Evolutionary conservation across 2,329 filamentous ascomycete genomes (phyloP).

Genomic region (Parasarocladium wereldwijsianum): DNA sequence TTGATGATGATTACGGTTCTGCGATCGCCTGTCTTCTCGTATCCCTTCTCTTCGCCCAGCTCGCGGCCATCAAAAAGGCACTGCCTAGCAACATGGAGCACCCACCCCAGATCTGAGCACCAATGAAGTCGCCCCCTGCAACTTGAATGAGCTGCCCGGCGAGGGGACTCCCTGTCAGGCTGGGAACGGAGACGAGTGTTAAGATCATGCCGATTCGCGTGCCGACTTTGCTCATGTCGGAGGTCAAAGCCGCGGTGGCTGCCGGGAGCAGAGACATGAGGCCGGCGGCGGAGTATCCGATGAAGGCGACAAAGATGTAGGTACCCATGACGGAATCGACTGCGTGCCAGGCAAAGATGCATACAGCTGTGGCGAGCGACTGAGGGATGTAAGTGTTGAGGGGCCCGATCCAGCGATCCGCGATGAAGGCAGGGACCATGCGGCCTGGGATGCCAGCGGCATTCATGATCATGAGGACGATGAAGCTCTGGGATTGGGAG

Average conservation of each 20-base stretch:
- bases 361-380: conserved; percentile 29
- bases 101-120: conserved; percentile 33
- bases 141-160: conserved; percentile 34
- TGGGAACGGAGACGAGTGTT: conserved; percentile 37
- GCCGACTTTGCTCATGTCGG: conserved; percentile 37
- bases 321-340: conserved; percentile 18
- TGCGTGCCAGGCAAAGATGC: conserved; percentile 36
- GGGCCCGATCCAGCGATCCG: conserved; percentile 36
- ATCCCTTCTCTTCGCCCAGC: conserved; percentile 1
- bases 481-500: conserved; percentile 34
- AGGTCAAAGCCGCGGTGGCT: conserved; percentile 26
- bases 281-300: conserved; percentile 48
- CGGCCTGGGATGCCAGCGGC: conserved; percentile 41
- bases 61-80: neutral
- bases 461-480: conserved; percentile 45
- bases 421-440: conserved; percentile 37
- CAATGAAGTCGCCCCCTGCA: conserved; percentile 22
- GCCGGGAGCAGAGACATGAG: conserved; percentile 55
- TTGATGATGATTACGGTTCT: too few species aligned
- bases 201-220: conserved; percentile 47
- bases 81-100: conserved; percentile 1
- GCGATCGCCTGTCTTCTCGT: neutral
- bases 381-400: conserved; percentile 40
- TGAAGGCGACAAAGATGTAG: conserved; percentile 47
- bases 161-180: conserved; percentile 38